Base-by-base conservation (phyloP, 2,329 filamentous ascomycete species). In the Penicillium oxalicum region DNA sequence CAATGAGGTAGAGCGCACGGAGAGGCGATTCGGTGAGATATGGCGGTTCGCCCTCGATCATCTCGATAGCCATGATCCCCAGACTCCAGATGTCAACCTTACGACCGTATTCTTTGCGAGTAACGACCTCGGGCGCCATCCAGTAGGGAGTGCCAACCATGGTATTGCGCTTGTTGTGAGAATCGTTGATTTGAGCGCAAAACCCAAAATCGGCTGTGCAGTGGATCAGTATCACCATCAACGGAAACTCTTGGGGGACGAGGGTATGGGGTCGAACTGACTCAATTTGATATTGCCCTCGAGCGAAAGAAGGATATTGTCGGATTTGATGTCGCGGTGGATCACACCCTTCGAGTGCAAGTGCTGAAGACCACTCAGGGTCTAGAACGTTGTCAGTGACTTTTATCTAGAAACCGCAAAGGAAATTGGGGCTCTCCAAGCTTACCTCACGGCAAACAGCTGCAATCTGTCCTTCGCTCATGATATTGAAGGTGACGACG, bases 111-210 rank as follows among this genome's bases (percentile, higher is more conserved):
- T 97, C 93, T 70, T 97, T 97, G 37, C 91, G 80, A 5, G 90
- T 97, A 27, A 98, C 93, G 24, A 98, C 91, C 71, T 98, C 93
- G 3, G 93, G 93, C 1, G 93, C 93, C 93, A 98, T 98, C 93
- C 93, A 98, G 71, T 98, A 98, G 2, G 93, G 93, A 6, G 93
- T 97, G 46, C 93, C 93, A 39, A 98, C 93, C 93, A 97, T 98
- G 11, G 93, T 98, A 4, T 91, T 97, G 51, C 93, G 87, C 78
- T 97, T 97, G 73, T 91, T 94, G 61, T 96, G 91, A 27, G 87
- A 86, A 63, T 97, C 91, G 65, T 96, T 97, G 72, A 97, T 96
- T 65, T 95, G 94, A 25, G 93, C 93, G 70, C 93, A 97, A 75
- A 98, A 98, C 9, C 93, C 93, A 64, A 98, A 97, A 76, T 98